Conservation (phyloP, 2,329 filamentous ascomycete species). For the Pseudovirgaria hyperparasitica region DNA sequence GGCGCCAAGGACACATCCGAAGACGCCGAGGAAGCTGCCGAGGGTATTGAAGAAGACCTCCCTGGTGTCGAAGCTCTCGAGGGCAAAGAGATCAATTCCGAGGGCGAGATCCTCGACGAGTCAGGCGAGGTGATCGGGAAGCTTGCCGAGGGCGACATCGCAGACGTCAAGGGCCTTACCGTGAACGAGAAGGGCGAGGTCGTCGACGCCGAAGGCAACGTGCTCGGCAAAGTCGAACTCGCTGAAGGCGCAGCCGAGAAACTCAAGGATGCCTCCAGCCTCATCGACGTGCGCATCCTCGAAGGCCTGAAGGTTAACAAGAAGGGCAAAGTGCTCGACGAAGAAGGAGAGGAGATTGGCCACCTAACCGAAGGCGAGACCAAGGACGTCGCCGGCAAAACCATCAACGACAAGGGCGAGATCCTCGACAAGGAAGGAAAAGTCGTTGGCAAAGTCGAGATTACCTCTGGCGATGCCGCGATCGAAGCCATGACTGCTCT, state of each 20-base stretch:
- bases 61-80: conserved; percentile 39
- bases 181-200: conserved; percentile 40
- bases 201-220: conserved; percentile 37
- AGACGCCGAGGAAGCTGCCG: conserved; percentile 13
- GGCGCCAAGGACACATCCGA: conserved; percentile 13
- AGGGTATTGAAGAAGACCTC: conserved; percentile 35
- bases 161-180: conserved; percentile 34
- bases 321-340: conserved; percentile 40
- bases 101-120: conserved; percentile 36
- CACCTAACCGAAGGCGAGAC: conserved; percentile 35
- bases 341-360: conserved; percentile 38
- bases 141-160: conserved; percentile 32
- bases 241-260: conserved; percentile 36
- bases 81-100: conserved; percentile 37
- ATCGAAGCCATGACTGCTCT: conserved; percentile 36
- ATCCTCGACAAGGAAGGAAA: conserved; percentile 38
- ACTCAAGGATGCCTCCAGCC: conserved; percentile 27
- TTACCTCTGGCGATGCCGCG: conserved; percentile 36
- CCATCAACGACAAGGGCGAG: conserved; percentile 37
- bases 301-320: conserved; percentile 45
- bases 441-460: conserved; percentile 35
- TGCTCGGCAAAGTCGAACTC: conserved; percentile 37
- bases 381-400: conserved; percentile 32
- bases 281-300: conserved; percentile 34
- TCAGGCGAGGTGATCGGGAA: conserved; percentile 37